Conservation (phyloP, 2,329 filamentous ascomycete species). For the Penicillium paneum region DNA sequence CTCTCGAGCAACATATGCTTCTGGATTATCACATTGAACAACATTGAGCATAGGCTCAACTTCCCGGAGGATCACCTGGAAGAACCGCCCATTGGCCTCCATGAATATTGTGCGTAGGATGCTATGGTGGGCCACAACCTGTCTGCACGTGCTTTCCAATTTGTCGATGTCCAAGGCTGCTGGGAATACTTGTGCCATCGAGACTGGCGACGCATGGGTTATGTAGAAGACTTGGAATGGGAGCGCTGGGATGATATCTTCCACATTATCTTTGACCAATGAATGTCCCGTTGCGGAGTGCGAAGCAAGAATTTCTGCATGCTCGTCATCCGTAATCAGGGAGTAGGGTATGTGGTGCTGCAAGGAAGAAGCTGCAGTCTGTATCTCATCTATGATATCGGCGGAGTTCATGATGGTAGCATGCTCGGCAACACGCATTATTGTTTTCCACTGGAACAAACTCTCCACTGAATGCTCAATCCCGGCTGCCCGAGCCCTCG, state of each 20-base stretch:
- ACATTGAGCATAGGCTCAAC: background rate
- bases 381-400: background rate
- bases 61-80: constrained; percentile 8
- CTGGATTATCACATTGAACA: constrained; percentile 6
- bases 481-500: constrained; percentile 2
- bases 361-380: background rate
- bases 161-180: background rate
- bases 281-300: background rate
- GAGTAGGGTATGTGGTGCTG: background rate
- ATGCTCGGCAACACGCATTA: background rate
- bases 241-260: background rate
- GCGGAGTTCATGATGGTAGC: background rate
- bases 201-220: background rate
- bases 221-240: background rate
- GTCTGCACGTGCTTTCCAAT: background rate
- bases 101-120: constrained; percentile 13
- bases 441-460: constrained; percentile 8
- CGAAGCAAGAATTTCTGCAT: background rate
- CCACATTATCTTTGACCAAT: background rate
- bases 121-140: constrained; percentile 2
- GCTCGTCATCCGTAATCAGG: background rate
- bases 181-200: background rate
- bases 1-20: background rate
- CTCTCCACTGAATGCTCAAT: constrained; percentile 1
- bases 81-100: background rate